These are phyloP conservation scores for Favolaschia claudopus DNA, from an alignment of 768 basidiomycete species.

Conservation along the genomic window DNA sequence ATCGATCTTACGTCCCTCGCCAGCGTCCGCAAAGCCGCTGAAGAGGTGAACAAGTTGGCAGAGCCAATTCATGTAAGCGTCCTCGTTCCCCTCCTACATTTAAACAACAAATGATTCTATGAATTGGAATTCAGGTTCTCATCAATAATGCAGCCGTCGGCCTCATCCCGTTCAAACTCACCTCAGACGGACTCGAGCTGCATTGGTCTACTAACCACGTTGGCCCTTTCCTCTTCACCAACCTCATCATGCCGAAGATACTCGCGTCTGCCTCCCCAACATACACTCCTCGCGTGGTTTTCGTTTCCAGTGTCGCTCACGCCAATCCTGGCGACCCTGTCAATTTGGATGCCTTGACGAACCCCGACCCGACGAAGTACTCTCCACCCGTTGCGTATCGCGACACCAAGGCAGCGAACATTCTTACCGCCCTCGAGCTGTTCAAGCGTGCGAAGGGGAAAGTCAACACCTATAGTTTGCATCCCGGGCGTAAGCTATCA, in stretches of 20 bases:
- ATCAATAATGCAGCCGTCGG: not conserved
- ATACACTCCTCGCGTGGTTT: not conserved
- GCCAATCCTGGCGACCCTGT: not conserved
- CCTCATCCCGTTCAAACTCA: not conserved
- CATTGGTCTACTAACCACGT: not conserved
- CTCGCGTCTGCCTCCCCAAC: not conserved
- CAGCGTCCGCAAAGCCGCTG: slow-evolving; percentile 5
- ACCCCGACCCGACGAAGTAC: not conserved
- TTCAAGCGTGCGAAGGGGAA: not conserved
- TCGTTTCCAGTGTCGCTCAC: not conserved
- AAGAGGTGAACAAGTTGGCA: not conserved
- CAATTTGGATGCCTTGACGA: not conserved
- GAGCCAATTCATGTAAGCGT: slow-evolving; percentile 1
- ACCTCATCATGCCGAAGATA: not conserved
- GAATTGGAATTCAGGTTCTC: not conserved
- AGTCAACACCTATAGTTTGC: not conserved
- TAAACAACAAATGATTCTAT: no score
- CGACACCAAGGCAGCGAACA: not conserved
- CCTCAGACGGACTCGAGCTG: not conserved
- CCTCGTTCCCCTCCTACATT: not conserved
- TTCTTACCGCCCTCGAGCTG: not conserved
- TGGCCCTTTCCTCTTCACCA: not conserved
- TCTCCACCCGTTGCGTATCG: not conserved
- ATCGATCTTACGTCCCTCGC: slow-evolving; percentile 14
- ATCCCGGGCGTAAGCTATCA: not conserved